phyloP scores from a whole-genome alignment of 441 rosid species.

The Breynia disticha region DNA sequence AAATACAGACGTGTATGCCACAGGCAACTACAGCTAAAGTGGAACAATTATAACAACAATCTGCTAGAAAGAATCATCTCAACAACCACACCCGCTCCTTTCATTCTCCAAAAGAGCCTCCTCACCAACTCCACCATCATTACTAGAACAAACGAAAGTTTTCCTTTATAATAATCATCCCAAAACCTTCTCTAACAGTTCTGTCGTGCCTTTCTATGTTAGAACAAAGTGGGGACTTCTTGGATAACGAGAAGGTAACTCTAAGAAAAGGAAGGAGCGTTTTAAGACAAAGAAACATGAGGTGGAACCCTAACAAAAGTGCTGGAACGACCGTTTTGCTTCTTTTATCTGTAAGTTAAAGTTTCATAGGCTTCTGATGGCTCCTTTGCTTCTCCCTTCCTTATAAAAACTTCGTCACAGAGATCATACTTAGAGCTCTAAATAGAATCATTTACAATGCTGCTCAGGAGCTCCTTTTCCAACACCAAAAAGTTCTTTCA shows the following conservation, averaged over 20 bases:
- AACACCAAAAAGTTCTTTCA: conserved; percentile 55
- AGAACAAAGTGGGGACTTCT: conserved; percentile 10
- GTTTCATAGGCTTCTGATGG: conserved; percentile 13
- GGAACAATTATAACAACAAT: too few species aligned
- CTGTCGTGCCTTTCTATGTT: background rate
- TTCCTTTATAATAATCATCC: conserved; percentile 1
- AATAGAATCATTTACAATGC: conserved; percentile 22
- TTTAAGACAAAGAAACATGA: conserved; percentile 12
- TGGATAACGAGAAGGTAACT: conserved; percentile 4
- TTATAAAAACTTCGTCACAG: conserved; percentile 15
- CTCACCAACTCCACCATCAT: conserved; percentile 34
- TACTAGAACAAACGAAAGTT: conserved; percentile 26
- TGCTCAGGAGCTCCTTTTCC: conserved; percentile 49
- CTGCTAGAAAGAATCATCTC: conserved; percentile 19
- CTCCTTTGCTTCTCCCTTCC: conserved; percentile 11
- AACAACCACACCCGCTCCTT: conserved; percentile 33
- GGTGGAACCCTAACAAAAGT: conserved; percentile 10
- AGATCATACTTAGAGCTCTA: background rate
- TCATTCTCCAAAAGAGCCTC: conserved; percentile 24
- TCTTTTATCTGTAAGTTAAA: background rate
- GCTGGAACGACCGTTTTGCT: background rate
- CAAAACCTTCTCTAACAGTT: conserved; percentile 4
- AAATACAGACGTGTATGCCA: background rate
- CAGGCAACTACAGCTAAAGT: too few species aligned
- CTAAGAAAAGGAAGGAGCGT: conserved; percentile 23